A percentile compares a stretch with the other conserved stretches of the same genome.
These are phyloP conservation scores for Euphorbia lathyris DNA, from an alignment of 345 rosid species.

Conservation along the genomic window DNA sequence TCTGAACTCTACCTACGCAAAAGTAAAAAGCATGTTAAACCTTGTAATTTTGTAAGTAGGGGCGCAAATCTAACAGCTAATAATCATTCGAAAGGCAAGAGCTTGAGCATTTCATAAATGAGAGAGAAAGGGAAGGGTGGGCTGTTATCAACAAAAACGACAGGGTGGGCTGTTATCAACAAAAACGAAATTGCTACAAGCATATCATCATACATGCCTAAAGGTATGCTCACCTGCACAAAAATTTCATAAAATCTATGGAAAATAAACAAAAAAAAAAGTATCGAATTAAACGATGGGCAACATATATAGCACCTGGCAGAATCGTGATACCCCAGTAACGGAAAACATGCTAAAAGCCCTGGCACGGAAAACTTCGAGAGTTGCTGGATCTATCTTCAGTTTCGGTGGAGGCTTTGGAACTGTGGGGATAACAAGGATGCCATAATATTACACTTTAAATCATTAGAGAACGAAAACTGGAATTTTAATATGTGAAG, in stretches of 20 bases:
- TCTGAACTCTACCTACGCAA: too few relatives aligned
- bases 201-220: slow-evolving; percentile 50
- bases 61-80: too few relatives aligned
- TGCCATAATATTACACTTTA: slow-evolving; percentile 45
- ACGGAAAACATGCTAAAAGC: slow-evolving; percentile 73
- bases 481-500: neutral
- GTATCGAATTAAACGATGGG: neutral
- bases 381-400: slow-evolving; percentile 44
- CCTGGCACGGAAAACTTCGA: slow-evolving; percentile 49
- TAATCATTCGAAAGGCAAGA: too few relatives aligned
- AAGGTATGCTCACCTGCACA: slow-evolving; percentile 65
- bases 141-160: too few relatives aligned
- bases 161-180: too few relatives aligned
- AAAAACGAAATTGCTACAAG: slow-evolving; percentile 68
- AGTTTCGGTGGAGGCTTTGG: slow-evolving; percentile 83
- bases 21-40: too few relatives aligned
- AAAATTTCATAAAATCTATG: neutral
- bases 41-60: too few relatives aligned
- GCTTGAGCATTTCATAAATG: too few relatives aligned
- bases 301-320: slow-evolving; percentile 68
- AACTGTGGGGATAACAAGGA: slow-evolving; percentile 76
- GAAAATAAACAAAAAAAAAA: neutral
- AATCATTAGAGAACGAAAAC: neutral
- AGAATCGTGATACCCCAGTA: slow-evolving; percentile 79
- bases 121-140: too few relatives aligned